Conservation (phyloP, 2,329 filamentous ascomycete genomes). For the Monosporascus cannonballus region DNA sequence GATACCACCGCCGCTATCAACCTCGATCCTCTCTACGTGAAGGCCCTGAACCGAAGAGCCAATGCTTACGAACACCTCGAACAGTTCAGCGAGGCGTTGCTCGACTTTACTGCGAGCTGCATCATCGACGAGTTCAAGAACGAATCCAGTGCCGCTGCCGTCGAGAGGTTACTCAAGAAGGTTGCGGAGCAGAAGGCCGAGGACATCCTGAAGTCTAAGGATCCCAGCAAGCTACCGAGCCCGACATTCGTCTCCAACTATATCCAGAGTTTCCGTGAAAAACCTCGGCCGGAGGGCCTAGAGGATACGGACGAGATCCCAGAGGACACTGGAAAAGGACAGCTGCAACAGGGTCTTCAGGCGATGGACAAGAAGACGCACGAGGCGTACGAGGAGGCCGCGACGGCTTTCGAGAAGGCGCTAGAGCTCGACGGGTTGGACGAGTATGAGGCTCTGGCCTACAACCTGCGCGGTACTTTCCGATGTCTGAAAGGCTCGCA, state of each 20-base stretch:
- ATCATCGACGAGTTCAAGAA: constrained; percentile 98
- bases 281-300: constrained; percentile 71
- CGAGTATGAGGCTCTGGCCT: constrained; percentile 81
- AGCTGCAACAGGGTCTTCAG: constrained; percentile 76
- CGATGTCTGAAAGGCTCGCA: constrained; percentile 88
- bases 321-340: constrained; percentile 74
- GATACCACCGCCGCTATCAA: constrained; percentile 92
- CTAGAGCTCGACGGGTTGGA: constrained; percentile 75
- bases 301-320: constrained; percentile 74
- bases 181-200: constrained; percentile 93
- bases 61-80: constrained; percentile 94
- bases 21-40: constrained; percentile 93
- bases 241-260: constrained; percentile 98
- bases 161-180: constrained; percentile 92
- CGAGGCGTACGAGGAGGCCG: constrained; percentile 86
- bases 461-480: constrained; percentile 97
- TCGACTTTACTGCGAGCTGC: constrained; percentile 97
- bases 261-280: constrained; percentile 92
- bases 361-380: constrained; percentile 80
- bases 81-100: constrained; percentile 85
- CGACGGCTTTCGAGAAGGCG: constrained; percentile 79
- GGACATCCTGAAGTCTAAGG: constrained; percentile 76
- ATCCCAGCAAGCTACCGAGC: constrained; percentile 82
- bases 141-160: constrained; percentile 77
- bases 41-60: constrained; percentile 92